phyloP scores from a whole-genome alignment of 2,329 filamentous ascomycete genomes.

The Hypomyces perniciosus region DNA sequence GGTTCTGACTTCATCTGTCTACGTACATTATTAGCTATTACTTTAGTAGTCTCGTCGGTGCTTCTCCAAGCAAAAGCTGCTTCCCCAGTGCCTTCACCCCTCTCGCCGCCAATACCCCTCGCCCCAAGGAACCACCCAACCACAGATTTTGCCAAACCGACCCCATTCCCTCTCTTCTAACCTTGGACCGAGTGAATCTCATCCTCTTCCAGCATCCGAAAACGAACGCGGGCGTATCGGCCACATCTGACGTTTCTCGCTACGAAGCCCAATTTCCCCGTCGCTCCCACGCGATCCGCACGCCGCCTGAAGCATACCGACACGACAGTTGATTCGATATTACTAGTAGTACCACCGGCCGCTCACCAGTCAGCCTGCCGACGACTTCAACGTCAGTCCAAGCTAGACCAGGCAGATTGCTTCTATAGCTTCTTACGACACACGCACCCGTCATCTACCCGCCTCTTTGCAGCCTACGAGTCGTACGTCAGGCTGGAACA shows the following conservation, averaged over 20 bases:
- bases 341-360: not conserved
- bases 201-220: slow-evolving; percentile 1
- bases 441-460: not conserved
- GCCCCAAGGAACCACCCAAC: slow-evolving; percentile 12
- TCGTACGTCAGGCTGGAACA: slow-evolving; percentile 9
- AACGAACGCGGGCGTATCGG: not conserved
- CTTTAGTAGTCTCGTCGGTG: no score
- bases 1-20: no score
- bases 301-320: not conserved
- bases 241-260: not conserved
- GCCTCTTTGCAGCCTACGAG: slow-evolving; percentile 1
- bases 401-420: slow-evolving; percentile 4
- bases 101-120: slow-evolving; percentile 11
- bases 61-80: slow-evolving; percentile 9
- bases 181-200: not conserved
- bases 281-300: slow-evolving; percentile 11
- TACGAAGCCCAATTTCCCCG: not conserved
- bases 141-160: slow-evolving; percentile 12
- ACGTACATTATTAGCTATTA: no score
- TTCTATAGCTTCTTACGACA: not conserved
- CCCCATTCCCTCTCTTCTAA: slow-evolving; percentile 10
- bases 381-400: slow-evolving; percentile 11
- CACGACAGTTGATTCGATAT: not conserved
- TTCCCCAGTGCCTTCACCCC: slow-evolving; percentile 10
- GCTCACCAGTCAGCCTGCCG: slow-evolving; percentile 1